phyloP scores from a whole-genome alignment of 2,329 filamentous ascomycete species.

The Exophiala spinifera region DNA sequence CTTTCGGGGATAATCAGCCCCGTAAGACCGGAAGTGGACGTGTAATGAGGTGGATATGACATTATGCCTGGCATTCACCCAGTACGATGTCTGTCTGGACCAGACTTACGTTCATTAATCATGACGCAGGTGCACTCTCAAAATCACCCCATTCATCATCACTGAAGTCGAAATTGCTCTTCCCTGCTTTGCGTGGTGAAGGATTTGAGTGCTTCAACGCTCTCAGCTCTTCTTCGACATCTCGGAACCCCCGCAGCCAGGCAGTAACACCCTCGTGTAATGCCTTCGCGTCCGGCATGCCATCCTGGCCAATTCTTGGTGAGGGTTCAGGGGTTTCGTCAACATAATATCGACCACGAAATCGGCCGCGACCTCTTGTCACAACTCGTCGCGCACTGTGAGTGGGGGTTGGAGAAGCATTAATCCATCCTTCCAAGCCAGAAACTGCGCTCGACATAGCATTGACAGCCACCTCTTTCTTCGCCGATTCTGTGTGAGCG shows the following conservation, averaged over 20 bases:
- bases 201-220: neutral
- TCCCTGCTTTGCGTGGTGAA: neutral
- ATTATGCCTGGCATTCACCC: neutral
- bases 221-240: constrained; percentile 40
- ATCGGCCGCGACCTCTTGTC: constrained; percentile 28
- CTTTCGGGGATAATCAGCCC: neutral
- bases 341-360: constrained; percentile 29
- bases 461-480: constrained; percentile 26
- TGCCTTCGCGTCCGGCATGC: constrained; percentile 17
- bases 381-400: constrained; percentile 17
- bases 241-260: constrained; percentile 45
- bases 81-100: constrained; percentile 4
- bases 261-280: constrained; percentile 39
- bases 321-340: constrained; percentile 17
- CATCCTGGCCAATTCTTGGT: neutral
- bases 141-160: constrained; percentile 30
- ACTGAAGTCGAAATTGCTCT: neutral
- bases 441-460: constrained; percentile 31
- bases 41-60: neutral
- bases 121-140: constrained; percentile 19
- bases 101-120: constrained; percentile 6
- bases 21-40: neutral
- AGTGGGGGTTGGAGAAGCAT: constrained; percentile 21
- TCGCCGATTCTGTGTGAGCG: constrained; percentile 16
- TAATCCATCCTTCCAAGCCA: constrained; percentile 31